Percentiles rank a stretch among this genome's conserved stretches.
Conservation (phyloP, 2,329 filamentous ascomycete species). For the Alternaria arborescens region DNA sequence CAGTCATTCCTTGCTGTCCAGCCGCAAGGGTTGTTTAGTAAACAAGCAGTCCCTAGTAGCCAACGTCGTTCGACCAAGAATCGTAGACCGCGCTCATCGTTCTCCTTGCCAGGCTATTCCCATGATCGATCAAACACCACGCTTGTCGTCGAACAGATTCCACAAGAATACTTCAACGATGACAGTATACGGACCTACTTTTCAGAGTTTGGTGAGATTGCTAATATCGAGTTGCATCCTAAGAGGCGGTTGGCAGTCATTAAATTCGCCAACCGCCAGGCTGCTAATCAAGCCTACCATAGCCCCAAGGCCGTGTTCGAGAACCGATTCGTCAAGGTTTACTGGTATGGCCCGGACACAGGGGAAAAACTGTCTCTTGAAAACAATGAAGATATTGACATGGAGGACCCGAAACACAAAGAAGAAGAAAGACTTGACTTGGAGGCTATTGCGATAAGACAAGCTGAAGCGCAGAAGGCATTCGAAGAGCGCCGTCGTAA, state of each 20-base stretch:
- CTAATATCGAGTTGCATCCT: conserved; percentile 70
- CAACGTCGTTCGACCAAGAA: conserved; percentile 22
- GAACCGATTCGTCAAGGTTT: conserved; percentile 85
- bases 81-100: conserved; percentile 57
- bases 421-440: conserved; percentile 67
- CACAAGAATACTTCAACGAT: conserved; percentile 73
- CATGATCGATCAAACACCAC: conserved; percentile 70
- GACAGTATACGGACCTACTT: conserved; percentile 74
- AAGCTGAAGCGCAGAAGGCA: conserved; percentile 75
- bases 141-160: conserved; percentile 81
- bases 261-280: conserved; percentile 71
- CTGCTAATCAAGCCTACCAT: conserved; percentile 74
- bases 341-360: conserved; percentile 69
- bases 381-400: conserved; percentile 24
- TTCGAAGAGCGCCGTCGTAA: conserved; percentile 72
- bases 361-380: conserved; percentile 11
- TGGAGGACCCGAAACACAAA: not conserved
- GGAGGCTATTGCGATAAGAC: conserved; percentile 72
- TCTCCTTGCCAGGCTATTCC: conserved; percentile 71
- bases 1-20: conserved; percentile 55
- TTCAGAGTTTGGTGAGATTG: conserved; percentile 72
- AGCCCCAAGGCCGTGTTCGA: conserved; percentile 85
- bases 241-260: conserved; percentile 74
- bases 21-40: conserved; percentile 8
- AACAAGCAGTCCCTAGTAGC: conserved; percentile 29